Base-by-base conservation (phyloP, 2,329 filamentous ascomycete species). In the Monilinia fructigena region DNA sequence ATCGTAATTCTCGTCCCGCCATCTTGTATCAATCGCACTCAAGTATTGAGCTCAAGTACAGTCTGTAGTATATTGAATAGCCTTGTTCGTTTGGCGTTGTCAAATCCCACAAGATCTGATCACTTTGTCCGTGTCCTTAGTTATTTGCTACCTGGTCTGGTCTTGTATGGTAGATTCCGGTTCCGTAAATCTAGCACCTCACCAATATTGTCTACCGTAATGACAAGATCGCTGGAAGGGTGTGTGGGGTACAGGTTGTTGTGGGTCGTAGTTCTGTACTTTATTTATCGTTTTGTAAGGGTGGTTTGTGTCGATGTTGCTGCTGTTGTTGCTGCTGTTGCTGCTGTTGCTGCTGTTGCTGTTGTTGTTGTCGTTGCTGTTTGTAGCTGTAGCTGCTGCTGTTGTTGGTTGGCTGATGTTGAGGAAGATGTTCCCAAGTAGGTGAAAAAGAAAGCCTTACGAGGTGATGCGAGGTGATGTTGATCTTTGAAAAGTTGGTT, bases 1-100 rank as follows among this genome's bases (percentile, higher is more conserved):
- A 81, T 99, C 95, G 82, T 99, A 99, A 84, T 99, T 99, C 95
- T 89, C 84, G 94, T 96, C 80, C 91, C 92, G 95, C 93, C 95
- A 99, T 99, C 75, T 77, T 68, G 70, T 59, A 68, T 56, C 58
- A 65, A 64, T 72, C 55, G 58, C 47, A 66, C 47, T 63, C 56
- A 45, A 65, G 47, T 45, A 55, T 53, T 28, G 12, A 16, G 50
- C 68, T 71, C 71, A 67, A 60, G 56, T 60, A 45, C 54, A 11
- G 45, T 50, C 59, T 65, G 55, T 54, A 28, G 48, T 65, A 35
- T 60, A 45, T 60, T 28, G 56, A 45, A 60, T 60, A 60, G 56
- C 56, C 56, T 60, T 60, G 56, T 60, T 48, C 26, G 47, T 60
- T 45, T 45, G 56, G 56, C 56, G 56, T 60, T 60, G 56, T 60